phyloP scores from a whole-genome alignment of 2,329 filamentous ascomycete genomes.

The Pseudogymnoascus sp. region DNA sequence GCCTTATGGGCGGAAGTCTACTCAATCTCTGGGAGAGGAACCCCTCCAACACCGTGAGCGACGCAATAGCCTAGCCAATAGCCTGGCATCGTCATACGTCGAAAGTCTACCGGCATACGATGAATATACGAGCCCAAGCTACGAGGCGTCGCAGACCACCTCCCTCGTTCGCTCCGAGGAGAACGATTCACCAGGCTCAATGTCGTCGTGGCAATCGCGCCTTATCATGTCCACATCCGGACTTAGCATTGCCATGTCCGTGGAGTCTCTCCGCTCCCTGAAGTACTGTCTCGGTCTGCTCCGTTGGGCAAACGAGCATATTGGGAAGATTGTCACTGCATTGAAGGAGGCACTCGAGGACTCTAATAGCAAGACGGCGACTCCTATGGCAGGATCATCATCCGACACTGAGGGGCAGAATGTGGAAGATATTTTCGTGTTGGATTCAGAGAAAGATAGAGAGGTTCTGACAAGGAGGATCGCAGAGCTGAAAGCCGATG shows the following conservation, averaged over 20 bases:
- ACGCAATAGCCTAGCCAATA: conserved; percentile 20
- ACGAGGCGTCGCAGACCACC: conserved; percentile 47
- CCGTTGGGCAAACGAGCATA: conserved; percentile 71
- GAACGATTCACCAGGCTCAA: conserved; percentile 19
- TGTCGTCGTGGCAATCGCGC: conserved; percentile 64
- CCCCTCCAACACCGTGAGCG: conserved; percentile 23
- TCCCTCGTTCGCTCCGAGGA: conserved; percentile 16
- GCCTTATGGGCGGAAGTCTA: conserved; percentile 24
- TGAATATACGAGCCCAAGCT: conserved; percentile 65
- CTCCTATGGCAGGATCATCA: conserved; percentile 12
- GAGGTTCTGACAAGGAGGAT: conserved; percentile 39
- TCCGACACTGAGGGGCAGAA: conserved; percentile 14
- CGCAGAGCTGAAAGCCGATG: conserved; percentile 57
- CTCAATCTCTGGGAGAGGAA: conserved; percentile 25
- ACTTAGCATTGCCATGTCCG: conserved; percentile 82
- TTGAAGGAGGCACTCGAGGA: conserved; percentile 71
- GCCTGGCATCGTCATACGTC: conserved; percentile 35
- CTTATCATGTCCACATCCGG: conserved; percentile 87
- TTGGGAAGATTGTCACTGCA: conserved; percentile 65
- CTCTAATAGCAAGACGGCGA: conserved; percentile 40
- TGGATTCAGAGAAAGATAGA: conserved; percentile 15
- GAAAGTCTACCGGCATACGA: conserved; percentile 82
- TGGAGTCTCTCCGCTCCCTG: conserved; percentile 74
- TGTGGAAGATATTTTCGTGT: conserved; percentile 11
- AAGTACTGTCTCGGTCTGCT: conserved; percentile 79